Percentiles rank a stretch among this genome's conserved stretches.
Conservation (phyloP, 768 basidiomycete genomes). For the Lepiota brunneoincarnata region DNA sequence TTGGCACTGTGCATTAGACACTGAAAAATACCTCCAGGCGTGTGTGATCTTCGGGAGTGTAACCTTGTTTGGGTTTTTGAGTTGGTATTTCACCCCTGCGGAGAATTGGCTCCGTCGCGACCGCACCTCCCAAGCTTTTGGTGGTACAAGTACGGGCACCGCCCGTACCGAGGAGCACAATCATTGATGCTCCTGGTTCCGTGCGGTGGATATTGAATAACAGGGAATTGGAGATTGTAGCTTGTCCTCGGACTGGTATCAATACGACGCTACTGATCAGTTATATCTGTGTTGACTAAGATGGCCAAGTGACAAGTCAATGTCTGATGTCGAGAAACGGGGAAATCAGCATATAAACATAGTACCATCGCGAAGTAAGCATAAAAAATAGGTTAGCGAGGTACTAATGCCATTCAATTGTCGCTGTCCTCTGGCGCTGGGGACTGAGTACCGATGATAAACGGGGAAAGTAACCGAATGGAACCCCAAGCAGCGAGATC, state of each 20-base stretch:
- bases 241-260: neutral
- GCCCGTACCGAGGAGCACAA: neutral
- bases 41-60: slow-evolving; percentile 76
- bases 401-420: neutral
- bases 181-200: neutral
- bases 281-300: no score
- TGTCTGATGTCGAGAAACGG: neutral
- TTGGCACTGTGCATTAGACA: neutral
- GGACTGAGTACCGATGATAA: neutral
- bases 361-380: neutral
- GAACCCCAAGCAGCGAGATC: slow-evolving; percentile 7
- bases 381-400: neutral
- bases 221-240: neutral
- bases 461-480: neutral
- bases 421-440: neutral
- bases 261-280: no score
- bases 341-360: neutral
- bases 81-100: slow-evolving; percentile 79
- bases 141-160: slow-evolving; percentile 18
- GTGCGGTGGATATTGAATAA: no score
- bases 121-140: slow-evolving; percentile 51
- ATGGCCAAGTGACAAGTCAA: no score
- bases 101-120: slow-evolving; percentile 78
- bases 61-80: slow-evolving; percentile 72
- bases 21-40: slow-evolving; percentile 40